These are phyloP conservation scores for Ganoderma sp. DNA, from an alignment of 1,284 basidiomycete genomes.

Conservation along the genomic window DNA sequence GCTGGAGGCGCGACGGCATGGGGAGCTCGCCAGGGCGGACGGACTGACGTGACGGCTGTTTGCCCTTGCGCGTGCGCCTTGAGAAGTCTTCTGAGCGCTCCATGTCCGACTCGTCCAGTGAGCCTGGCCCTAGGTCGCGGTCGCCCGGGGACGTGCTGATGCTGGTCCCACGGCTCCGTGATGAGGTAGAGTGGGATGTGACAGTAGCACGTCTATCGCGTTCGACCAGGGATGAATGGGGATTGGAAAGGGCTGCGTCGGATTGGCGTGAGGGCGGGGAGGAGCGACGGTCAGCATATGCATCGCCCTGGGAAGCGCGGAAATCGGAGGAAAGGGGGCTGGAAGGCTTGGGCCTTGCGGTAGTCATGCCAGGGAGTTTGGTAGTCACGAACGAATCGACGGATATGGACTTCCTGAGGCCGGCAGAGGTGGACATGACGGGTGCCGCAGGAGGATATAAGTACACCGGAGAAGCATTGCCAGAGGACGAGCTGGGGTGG, in stretches of 20 bases:
- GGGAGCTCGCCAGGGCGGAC: conserved; percentile 58
- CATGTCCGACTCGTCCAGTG: conserved; percentile 57
- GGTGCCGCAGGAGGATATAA: conserved; percentile 33
- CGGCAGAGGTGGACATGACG: conserved; percentile 41
- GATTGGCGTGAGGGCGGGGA: conserved; percentile 21
- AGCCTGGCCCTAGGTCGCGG: conserved; percentile 42
- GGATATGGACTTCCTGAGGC: conserved; percentile 72
- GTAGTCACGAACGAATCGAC: conserved; percentile 72
- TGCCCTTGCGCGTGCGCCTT: conserved; percentile 37
- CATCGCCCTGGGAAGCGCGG: conserved; percentile 30
- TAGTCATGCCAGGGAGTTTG: conserved; percentile 45
- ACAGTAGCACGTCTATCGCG: conserved; percentile 42
- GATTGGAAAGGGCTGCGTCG: conserved; percentile 17
- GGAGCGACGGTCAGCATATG: conserved; percentile 8
- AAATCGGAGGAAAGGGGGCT: conserved; percentile 35
- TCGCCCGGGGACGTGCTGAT: conserved; percentile 53
- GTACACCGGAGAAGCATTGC: conserved; percentile 33
- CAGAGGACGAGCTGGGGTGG: conserved; percentile 35
- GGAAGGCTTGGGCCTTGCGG: conserved; percentile 44
- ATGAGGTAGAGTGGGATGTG: conserved; percentile 33
- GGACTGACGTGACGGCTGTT: conserved; percentile 32
- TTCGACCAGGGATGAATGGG: conserved; percentile 40
- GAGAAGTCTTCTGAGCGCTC: conserved; percentile 53
- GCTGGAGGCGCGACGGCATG: conserved; percentile 57
- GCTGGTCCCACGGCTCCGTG: conserved; percentile 61